Percentiles rank a stretch among this genome's conserved stretches.
phyloP scores from a whole-genome alignment of 495 filamentous ascomycete species.

The Lophiostoma macrostomum region DNA sequence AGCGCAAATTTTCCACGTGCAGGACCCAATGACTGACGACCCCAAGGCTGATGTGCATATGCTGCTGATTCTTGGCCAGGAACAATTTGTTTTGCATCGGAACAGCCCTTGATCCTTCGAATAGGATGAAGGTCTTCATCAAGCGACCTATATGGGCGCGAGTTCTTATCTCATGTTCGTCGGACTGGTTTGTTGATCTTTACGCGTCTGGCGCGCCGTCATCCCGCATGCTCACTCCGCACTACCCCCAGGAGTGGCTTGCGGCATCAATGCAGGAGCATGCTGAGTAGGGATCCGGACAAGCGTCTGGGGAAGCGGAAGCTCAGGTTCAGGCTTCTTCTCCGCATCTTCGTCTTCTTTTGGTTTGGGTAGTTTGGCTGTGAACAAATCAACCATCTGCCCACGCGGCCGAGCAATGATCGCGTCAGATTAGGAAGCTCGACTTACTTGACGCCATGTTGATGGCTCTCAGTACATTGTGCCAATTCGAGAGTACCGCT shows the following conservation, averaged over 20 bases:
- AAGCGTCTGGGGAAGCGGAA: constrained; percentile 70
- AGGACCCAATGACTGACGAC: constrained; percentile 1
- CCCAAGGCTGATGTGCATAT: constrained; percentile 3
- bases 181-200: neutral
- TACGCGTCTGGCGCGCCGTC: neutral
- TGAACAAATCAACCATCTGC: constrained; percentile 5
- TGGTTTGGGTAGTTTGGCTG: constrained; percentile 62
- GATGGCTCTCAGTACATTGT: constrained; percentile 89
- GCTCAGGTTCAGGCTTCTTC: constrained; percentile 41
- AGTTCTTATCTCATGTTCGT: constrained; percentile 5
- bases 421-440: neutral
- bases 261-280: constrained; percentile 31
- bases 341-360: constrained; percentile 49
- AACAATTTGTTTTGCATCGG: neutral
- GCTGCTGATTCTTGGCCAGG: neutral
- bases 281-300: constrained; percentile 76
- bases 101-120: neutral
- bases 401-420: neutral
- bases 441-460: constrained; percentile 89
- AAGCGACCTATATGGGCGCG: constrained; percentile 4
- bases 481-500: constrained; percentile 90
- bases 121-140: neutral
- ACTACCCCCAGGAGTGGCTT: constrained; percentile 20
- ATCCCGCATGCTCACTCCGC: constrained; percentile 23
- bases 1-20: constrained; percentile 5